These are phyloP conservation scores for Ogataea henricii DNA, from an alignment of 805 yeast species.

Conservation along the genomic window DNA sequence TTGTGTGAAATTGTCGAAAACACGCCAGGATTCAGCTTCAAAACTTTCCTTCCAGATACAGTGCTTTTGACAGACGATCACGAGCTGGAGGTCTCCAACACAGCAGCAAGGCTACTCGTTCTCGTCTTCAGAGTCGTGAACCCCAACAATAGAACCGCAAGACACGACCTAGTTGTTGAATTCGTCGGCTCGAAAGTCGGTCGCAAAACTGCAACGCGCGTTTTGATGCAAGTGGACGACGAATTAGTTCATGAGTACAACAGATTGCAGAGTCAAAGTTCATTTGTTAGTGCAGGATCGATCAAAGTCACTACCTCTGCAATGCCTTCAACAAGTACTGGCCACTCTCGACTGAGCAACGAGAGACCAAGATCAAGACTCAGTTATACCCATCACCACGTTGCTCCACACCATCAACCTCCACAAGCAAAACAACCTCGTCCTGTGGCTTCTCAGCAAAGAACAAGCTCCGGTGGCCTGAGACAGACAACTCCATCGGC, in stretches of 20 bases:
- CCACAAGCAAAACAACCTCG: slow-evolving; percentile 5
- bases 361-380: slow-evolving; percentile 20
- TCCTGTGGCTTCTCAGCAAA: slow-evolving; percentile 1
- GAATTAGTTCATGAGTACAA: slow-evolving; percentile 25
- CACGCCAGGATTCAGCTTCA: slow-evolving; percentile 38
- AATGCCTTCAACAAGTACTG: background rate
- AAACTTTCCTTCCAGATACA: slow-evolving; percentile 28
- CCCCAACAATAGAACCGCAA: slow-evolving; percentile 40
- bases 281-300: slow-evolving; percentile 34
- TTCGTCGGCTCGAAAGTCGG: slow-evolving; percentile 39
- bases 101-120: slow-evolving; percentile 33
- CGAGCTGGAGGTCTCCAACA: slow-evolving; percentile 17
- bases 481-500: background rate
- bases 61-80: slow-evolving; percentile 26
- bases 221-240: slow-evolving; percentile 36
- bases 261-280: slow-evolving; percentile 10
- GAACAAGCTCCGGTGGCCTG: slow-evolving; percentile 5
- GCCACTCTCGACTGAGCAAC: background rate
- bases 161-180: slow-evolving; percentile 46
- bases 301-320: slow-evolving; percentile 28
- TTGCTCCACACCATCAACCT: background rate
- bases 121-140: slow-evolving; percentile 39
- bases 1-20: slow-evolving; percentile 43
- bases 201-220: slow-evolving; percentile 21
- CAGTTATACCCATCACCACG: slow-evolving; percentile 6